These are phyloP conservation scores for Amauroascus verrucosus DNA, from an alignment of 2,329 filamentous ascomycete species.

Conservation along the genomic window DNA sequence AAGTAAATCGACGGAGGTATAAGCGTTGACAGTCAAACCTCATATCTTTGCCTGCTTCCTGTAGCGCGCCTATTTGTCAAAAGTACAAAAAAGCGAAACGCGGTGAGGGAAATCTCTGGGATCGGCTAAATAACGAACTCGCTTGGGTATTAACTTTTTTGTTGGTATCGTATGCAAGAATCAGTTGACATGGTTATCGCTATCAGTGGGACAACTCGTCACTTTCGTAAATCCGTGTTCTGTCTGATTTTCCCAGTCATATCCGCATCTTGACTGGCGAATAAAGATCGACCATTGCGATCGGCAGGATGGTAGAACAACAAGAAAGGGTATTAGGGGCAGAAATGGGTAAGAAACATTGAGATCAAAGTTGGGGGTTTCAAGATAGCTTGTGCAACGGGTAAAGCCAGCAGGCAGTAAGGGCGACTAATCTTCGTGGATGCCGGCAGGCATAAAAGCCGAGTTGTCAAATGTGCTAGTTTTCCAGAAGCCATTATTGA, in stretches of 20 bases:
- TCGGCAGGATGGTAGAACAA: background rate
- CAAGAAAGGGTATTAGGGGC: background rate
- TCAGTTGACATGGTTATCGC: background rate
- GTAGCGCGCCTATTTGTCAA: no score
- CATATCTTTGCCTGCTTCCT: background rate
- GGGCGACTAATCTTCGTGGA: background rate
- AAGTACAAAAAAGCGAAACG: background rate
- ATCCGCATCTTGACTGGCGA: background rate
- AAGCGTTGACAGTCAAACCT: background rate
- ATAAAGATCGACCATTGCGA: background rate
- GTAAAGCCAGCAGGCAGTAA: background rate
- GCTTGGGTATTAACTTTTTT: slow-evolving; percentile 2
- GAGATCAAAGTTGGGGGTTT: background rate
- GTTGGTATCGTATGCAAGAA: background rate
- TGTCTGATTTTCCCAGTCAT: background rate
- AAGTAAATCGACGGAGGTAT: no score
- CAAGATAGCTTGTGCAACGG: background rate
- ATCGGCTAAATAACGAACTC: background rate
- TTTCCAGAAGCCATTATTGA: slow-evolving; percentile 10
- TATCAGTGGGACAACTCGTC: background rate
- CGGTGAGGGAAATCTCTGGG: background rate
- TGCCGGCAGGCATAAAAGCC: background rate
- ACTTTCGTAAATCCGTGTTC: background rate
- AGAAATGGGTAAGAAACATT: background rate
- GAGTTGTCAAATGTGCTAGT: slow-evolving; percentile 1